Base-by-base conservation (phyloP, 306 rosid species). In the Gastrolobium bilobum region DNA sequence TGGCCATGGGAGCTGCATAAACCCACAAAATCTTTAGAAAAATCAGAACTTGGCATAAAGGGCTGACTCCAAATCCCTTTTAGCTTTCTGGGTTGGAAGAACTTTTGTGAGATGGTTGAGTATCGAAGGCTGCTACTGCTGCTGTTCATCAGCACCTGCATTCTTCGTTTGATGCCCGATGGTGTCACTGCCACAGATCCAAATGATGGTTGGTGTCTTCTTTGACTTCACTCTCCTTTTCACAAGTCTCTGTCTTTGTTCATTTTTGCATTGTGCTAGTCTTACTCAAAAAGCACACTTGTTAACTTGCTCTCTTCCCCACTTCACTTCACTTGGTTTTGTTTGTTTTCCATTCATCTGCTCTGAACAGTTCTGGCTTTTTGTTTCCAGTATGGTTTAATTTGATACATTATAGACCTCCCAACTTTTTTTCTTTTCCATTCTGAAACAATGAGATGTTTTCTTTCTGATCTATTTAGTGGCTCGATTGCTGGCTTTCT, bases 151-250 rank as follows among this genome's bases (percentile, higher is more conserved):
- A 80, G 61, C 83, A 68, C 86, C 86, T 91, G 92, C 97, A 87
- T 95, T 92, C 74, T 89, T 83, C 85, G 79, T 39, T 79, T 79
- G 84, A 82, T 72, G 63, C 78, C 85, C 74, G 65, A 85, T 76
- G 64, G 50, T 71, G 81, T 86, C 78, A 71, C 81, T 82, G 95
- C 90, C 47, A 95, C 99, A 87, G 97, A 95, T 90, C 99, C 95
- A 81, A 67, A 37, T 62, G 97, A 95, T 81, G 97, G 97, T 92
- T 31, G 76, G 89, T 88, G 13, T 67, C 60, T 71, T 68, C 35
- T 60, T 76, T 60, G 20, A 58, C 67, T 64, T 77, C 75, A 37
- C 63, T 35, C 50, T 69, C 40, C 50, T 40, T 60, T 70, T 13
- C 72, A 29, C 40, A 48, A 60, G 30, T 70, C 62, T 71, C 4